Evolutionary conservation across 805 yeast genomes (phyloP).

Genomic region (Jamesozyma lodderae): DNA sequence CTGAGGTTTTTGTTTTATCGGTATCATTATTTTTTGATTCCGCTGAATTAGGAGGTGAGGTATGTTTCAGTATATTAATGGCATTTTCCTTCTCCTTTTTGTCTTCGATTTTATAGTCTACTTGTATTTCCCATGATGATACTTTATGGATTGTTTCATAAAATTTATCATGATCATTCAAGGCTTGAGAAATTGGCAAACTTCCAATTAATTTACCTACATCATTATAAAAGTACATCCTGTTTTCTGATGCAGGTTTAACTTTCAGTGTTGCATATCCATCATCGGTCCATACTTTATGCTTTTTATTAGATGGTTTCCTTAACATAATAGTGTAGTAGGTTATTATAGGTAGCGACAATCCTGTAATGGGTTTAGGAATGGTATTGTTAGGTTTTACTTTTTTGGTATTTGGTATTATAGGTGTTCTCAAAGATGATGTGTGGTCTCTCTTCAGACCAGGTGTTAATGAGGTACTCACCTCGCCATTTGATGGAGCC

Average conservation of each 20-base stretch:
- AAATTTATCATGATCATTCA: conserved; percentile 12
- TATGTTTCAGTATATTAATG: not conserved
- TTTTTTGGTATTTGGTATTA: not conserved
- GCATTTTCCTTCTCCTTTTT: conserved; percentile 11
- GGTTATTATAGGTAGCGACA: not conserved
- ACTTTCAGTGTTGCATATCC: conserved; percentile 43
- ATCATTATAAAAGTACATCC: conserved; percentile 22
- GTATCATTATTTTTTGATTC: not conserved
- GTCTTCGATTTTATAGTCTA: conserved; percentile 39
- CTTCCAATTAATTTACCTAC: conserved; percentile 27
- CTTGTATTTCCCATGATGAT: conserved; percentile 55
- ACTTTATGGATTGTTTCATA: conserved; percentile 38
- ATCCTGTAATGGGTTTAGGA: not conserved
- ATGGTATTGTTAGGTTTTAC: not conserved
- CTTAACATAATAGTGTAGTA: conserved; percentile 49
- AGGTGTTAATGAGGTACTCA: not conserved
- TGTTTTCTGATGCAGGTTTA: conserved; percentile 7
- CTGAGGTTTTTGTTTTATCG: not conserved
- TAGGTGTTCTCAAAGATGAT: too few species aligned
- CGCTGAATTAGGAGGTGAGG: not conserved
- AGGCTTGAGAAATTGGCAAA: conserved; percentile 9
- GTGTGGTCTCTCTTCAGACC: not conserved
- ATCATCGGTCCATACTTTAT: conserved; percentile 94
- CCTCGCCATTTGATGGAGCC: not conserved
- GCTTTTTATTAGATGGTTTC: conserved; percentile 63